phyloP scores from a whole-genome alignment of 2,329 filamentous ascomycete genomes.

The Trichoderma endophyticum region DNA sequence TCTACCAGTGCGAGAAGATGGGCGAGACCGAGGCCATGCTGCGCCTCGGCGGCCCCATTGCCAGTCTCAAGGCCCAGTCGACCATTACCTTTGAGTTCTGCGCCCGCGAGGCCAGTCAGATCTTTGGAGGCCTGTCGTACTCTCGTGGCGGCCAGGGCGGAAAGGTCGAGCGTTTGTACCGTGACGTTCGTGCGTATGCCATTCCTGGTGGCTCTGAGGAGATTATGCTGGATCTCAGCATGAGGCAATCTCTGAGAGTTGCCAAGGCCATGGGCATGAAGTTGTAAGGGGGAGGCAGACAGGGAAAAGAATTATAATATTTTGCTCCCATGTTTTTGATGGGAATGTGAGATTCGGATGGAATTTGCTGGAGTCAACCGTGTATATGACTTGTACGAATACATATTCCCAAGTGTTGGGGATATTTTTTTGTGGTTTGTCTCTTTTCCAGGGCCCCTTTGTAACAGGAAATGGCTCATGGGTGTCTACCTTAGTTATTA shows the following conservation, averaged over 20 bases:
- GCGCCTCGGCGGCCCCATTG: constrained; percentile 90
- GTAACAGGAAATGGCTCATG: not conserved
- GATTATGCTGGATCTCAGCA: constrained; percentile 97
- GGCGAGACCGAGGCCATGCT: constrained; percentile 93
- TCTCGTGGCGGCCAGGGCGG: constrained; percentile 89
- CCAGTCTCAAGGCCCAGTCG: constrained; percentile 86
- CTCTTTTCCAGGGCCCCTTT: not conserved
- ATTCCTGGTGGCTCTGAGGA: constrained; percentile 95
- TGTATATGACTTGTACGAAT: constrained; percentile 18
- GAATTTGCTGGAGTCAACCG: not conserved
- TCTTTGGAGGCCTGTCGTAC: constrained; percentile 93
- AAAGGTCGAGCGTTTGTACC: constrained; percentile 91
- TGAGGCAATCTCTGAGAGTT: constrained; percentile 84
- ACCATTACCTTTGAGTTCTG: constrained; percentile 98
- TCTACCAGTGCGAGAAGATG: constrained; percentile 93
- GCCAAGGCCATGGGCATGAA: constrained; percentile 91
- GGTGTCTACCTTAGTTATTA: not conserved
- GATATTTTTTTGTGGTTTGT: not conserved
- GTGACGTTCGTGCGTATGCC: constrained; percentile 93
- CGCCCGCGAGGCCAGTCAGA: constrained; percentile 92
- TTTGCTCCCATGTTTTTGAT: not conserved
- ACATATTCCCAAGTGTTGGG: not conserved
- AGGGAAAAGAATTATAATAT: not conserved
- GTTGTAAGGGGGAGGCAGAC: constrained; percentile 50
- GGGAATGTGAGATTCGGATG: not conserved